Percentiles rank a stretch among this genome's conserved stretches.
Conservation (phyloP, 805 yeast genomes). For the Pichia gijzeniarum region DNA sequence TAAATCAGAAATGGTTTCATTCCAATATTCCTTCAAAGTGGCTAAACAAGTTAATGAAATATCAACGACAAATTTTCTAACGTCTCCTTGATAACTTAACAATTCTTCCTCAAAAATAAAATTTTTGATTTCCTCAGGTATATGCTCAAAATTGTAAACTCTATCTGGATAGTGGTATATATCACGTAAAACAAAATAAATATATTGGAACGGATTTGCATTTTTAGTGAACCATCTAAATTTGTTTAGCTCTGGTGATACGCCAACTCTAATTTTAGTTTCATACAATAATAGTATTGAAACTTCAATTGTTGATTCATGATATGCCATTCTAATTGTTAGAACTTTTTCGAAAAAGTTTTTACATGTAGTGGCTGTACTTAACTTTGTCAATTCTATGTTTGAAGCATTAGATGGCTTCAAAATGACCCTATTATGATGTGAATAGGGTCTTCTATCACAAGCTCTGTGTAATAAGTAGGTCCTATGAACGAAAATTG, state of each 20-base stretch:
- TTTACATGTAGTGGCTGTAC: slow-evolving; percentile 5
- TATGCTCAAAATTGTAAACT: slow-evolving; percentile 4
- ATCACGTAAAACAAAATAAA: slow-evolving; percentile 13
- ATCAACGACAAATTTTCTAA: slow-evolving; percentile 12
- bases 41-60: neutral
- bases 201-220: slow-evolving; percentile 14
- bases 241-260: slow-evolving; percentile 7
- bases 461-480: slow-evolving; percentile 12
- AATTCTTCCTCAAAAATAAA: slow-evolving; percentile 11
- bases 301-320: slow-evolving; percentile 7
- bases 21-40: slow-evolving; percentile 4
- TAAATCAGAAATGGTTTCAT: slow-evolving; percentile 7
- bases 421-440: slow-evolving; percentile 12
- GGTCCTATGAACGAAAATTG: slow-evolving; percentile 46
- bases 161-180: slow-evolving; percentile 12
- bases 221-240: slow-evolving; percentile 14
- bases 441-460: slow-evolving; percentile 8
- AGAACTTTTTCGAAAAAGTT: slow-evolving; percentile 8
- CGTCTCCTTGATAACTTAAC: slow-evolving; percentile 7
- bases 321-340: slow-evolving; percentile 6
- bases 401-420: slow-evolving; percentile 6
- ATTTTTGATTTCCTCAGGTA: slow-evolving; percentile 10
- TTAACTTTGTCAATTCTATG: slow-evolving; percentile 7
- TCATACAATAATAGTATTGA: slow-evolving; percentile 10
- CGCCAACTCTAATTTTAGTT: slow-evolving; percentile 8